Conservation (phyloP, 805 yeast species). For the Debaryomyces tyrocola region DNA sequence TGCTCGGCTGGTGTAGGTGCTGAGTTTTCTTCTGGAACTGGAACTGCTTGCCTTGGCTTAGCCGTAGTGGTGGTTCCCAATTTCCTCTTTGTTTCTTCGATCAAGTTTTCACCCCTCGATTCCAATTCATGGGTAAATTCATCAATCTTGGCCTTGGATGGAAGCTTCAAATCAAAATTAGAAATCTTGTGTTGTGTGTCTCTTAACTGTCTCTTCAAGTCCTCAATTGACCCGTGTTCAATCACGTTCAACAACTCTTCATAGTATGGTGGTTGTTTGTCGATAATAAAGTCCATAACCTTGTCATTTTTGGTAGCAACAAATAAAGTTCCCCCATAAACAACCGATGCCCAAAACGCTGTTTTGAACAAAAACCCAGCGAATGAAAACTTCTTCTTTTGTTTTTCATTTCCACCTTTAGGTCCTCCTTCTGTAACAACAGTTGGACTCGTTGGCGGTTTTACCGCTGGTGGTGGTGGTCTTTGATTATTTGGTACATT, state of each 20-base stretch:
- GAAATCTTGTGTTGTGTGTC: constrained; percentile 16
- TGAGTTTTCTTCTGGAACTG: constrained; percentile 6
- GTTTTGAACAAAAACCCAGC: constrained; percentile 31
- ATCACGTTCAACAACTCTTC: constrained; percentile 40
- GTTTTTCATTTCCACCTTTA: constrained; percentile 4
- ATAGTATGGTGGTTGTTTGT: constrained; percentile 42
- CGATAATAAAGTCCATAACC: constrained; percentile 46
- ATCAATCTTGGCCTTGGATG: constrained; percentile 32
- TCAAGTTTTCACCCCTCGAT: constrained; percentile 31
- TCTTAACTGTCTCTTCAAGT: constrained; percentile 21
- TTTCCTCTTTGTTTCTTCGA: constrained; percentile 37
- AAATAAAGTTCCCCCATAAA: constrained; percentile 40
- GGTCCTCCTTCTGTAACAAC: not conserved
- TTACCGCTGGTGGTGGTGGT: not conserved
- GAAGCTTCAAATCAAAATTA: constrained; percentile 20
- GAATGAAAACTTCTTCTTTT: constrained; percentile 31
- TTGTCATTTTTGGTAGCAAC: constrained; percentile 44
- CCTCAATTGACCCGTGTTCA: constrained; percentile 36
- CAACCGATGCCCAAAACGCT: constrained; percentile 24
- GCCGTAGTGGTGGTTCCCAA: constrained; percentile 12
- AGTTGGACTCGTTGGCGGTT: constrained; percentile 3
- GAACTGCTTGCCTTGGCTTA: constrained; percentile 1
- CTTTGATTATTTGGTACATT: not conserved
- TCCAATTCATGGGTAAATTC: constrained; percentile 34
- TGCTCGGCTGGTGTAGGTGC: constrained; percentile 38